Evolutionary conservation across 2,329 filamentous ascomycete species (phyloP).

Genomic region (Penicillium sp.): DNA sequence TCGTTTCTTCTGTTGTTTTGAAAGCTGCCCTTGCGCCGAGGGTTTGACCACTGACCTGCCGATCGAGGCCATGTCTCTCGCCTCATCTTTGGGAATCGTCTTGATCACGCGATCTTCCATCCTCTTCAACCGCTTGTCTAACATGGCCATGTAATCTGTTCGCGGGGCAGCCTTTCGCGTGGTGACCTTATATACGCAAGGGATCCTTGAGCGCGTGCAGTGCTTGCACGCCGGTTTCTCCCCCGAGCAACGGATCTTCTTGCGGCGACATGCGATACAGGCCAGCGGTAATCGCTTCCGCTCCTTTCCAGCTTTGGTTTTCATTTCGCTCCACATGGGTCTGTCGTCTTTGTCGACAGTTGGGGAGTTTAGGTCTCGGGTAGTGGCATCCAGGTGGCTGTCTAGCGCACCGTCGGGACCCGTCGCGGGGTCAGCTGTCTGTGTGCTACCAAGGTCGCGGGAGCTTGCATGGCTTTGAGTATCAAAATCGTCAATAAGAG

Average conservation of each 20-base stretch:
- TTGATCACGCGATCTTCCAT: conserved; percentile 99
- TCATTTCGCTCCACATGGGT: conserved; percentile 75
- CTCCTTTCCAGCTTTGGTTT: conserved; percentile 93
- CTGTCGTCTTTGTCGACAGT: conserved; percentile 54
- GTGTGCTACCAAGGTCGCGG: conserved; percentile 33
- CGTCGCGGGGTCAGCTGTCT: conserved; percentile 23
- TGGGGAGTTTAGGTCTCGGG: conserved; percentile 18
- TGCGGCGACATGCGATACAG: conserved; percentile 91
- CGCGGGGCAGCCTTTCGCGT: conserved; percentile 89
- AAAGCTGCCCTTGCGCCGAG: conserved; percentile 58
- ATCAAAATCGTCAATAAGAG: conserved; percentile 34
- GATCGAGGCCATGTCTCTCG: conserved; percentile 65
- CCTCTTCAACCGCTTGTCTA: conserved; percentile 90
- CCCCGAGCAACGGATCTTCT: conserved; percentile 97
- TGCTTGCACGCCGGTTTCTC: conserved; percentile 98
- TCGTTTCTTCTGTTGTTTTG: conserved; percentile 71
- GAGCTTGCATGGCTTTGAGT: conserved; percentile 37
- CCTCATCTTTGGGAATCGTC: conserved; percentile 83
- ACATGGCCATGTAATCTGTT: conserved; percentile 98
- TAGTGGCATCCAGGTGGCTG: conserved; percentile 19
- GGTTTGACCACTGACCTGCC: conserved; percentile 84
- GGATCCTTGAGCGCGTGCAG: conserved; percentile 85
- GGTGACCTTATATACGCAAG: conserved; percentile 96
- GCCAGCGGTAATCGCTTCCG: conserved; percentile 88
- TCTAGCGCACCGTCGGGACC: conserved; percentile 22